A percentile compares a stretch with the other conserved stretches of the same genome.
These are phyloP conservation scores for Myrmaecium sp. DNA, from an alignment of 2,329 filamentous ascomycete species.

Conservation along the genomic window DNA sequence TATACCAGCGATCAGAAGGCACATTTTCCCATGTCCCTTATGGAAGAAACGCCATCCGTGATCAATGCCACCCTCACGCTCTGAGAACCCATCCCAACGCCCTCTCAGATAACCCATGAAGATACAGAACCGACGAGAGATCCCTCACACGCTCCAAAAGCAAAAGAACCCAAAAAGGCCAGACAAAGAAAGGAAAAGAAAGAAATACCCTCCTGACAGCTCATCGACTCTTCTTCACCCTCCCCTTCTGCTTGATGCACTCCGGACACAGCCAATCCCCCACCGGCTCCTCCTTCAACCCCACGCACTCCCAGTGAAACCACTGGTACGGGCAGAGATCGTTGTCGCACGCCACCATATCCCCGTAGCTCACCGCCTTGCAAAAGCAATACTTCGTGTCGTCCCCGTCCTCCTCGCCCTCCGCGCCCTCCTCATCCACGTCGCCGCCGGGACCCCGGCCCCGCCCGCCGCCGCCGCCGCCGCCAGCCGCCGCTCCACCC, in stretches of 20 bases:
- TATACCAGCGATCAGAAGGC: too few species aligned
- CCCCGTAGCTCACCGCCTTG: slow-evolving; percentile 67
- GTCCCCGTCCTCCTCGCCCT: slow-evolving; percentile 58
- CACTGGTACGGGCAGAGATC: slow-evolving; percentile 66
- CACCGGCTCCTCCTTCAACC: slow-evolving; percentile 31
- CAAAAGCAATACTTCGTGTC: slow-evolving; percentile 67
- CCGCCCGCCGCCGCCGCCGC: neutral
- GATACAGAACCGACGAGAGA: too few species aligned
- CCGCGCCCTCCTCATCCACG: slow-evolving; percentile 55
- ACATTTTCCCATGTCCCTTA: too few species aligned
- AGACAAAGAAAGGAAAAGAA: neutral
- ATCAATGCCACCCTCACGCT: too few species aligned
- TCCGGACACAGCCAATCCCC: slow-evolving; percentile 34
- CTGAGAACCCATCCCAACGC: too few species aligned
- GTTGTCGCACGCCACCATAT: slow-evolving; percentile 84
- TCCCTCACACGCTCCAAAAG: too few species aligned
- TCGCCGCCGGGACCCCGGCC: slow-evolving; percentile 36
- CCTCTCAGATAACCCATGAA: too few species aligned
- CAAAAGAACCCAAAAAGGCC: too few species aligned
- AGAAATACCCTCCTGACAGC: too few species aligned
- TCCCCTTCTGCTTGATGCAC: slow-evolving; percentile 23
- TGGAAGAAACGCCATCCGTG: too few species aligned
- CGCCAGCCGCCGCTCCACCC: neutral
- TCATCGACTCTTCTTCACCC: too few species aligned
- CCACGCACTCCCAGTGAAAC: slow-evolving; percentile 61